These are phyloP conservation scores for Fraxinus angustifolia DNA, from an alignment of 305 asterid genomes.

Conservation along the genomic window DNA sequence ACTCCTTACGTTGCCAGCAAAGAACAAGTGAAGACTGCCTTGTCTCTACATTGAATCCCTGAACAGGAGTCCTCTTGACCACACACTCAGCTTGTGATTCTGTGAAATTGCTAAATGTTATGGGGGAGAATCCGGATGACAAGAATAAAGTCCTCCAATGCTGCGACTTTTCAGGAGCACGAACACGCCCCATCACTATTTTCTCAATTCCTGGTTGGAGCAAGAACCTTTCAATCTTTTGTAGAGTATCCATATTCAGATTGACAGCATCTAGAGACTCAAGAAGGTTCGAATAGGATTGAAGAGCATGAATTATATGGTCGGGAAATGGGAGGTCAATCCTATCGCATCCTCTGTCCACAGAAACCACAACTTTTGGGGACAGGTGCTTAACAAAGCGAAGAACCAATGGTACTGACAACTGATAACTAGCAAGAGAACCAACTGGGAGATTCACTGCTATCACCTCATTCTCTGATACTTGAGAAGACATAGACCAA, in stretches of 20 bases:
- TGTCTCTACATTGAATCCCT: slow-evolving; percentile 54
- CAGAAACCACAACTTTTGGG: slow-evolving; percentile 43
- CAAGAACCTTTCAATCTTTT: slow-evolving; percentile 47
- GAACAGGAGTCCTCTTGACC: slow-evolving; percentile 37
- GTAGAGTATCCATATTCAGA: slow-evolving; percentile 29
- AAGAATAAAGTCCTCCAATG: slow-evolving; percentile 42
- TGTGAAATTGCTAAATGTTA: slow-evolving; percentile 39
- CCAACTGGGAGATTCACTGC: slow-evolving; percentile 49
- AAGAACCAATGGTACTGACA: slow-evolving; percentile 32
- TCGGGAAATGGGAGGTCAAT: slow-evolving; percentile 41
- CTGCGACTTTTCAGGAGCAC: slow-evolving; percentile 30
- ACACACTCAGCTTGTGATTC: slow-evolving; percentile 54
- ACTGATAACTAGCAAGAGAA: slow-evolving; percentile 28
- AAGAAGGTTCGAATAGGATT: slow-evolving; percentile 35
- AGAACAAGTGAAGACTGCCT: slow-evolving; percentile 47
- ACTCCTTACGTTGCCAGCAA: slow-evolving; percentile 54
- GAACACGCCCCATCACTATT: slow-evolving; percentile 30
- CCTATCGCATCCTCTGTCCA: slow-evolving; percentile 45
- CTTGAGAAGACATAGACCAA: slow-evolving; percentile 23
- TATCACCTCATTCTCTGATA: slow-evolving; percentile 31
- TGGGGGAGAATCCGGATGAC: slow-evolving; percentile 44
- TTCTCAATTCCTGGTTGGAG: slow-evolving; percentile 48
- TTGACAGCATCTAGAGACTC: slow-evolving; percentile 55
- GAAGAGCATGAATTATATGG: slow-evolving; percentile 41
- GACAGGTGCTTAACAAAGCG: slow-evolving; percentile 43